Base-by-base conservation (phyloP, 2,329 filamentous ascomycete genomes). In the Erysiphe neolycopersici region DNA sequence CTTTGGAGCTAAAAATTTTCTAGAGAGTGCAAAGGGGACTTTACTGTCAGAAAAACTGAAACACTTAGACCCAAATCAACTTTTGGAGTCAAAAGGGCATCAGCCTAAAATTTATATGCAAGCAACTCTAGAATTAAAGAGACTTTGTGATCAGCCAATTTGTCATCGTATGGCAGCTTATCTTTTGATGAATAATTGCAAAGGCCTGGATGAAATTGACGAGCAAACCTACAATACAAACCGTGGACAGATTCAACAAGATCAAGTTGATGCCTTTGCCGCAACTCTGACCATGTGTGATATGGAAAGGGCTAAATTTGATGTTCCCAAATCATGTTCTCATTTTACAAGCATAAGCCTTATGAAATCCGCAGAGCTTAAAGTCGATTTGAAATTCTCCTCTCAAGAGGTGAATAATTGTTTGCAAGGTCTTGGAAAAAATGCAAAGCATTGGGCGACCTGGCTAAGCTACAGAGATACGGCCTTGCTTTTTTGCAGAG, bases 231-330 rank as follows among this genome's bases (percentile, higher is more conserved):
- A 52, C 5, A 52, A 51, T 50, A 56, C 41, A 39, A 53, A 50
- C 41, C 53, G 42, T 48, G 49, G 47, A 26, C 48, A 49, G 51
- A 2, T 55, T 66, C 36, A 65, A 65, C 44, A 55, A 57, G 44
- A 58, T 61, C 47, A 69, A 66, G 48, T 57, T 16, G 69, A 69
- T 4, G 61, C 71, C 30, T 78, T 74, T 48, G 71, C 73, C 2
- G 67, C 68, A 9, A 66, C 71, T 38, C 61, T 78, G 14, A 71
- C 75, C 11, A 61, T 76, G 9, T 79, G 75, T 50, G 73, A 78
- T 51, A 61, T 76, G 8, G 60, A 62, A 11, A 65, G 64, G 17
- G 67, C 69, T 2, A 62, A 64, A 11, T 61, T 65, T 14, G 45
- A 55, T 2, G 58, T 70, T 33, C 72, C 73, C 2, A 46, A 57